phyloP scores from a whole-genome alignment of 164 flowering plant species.

The Berberis vulgaris region DNA sequence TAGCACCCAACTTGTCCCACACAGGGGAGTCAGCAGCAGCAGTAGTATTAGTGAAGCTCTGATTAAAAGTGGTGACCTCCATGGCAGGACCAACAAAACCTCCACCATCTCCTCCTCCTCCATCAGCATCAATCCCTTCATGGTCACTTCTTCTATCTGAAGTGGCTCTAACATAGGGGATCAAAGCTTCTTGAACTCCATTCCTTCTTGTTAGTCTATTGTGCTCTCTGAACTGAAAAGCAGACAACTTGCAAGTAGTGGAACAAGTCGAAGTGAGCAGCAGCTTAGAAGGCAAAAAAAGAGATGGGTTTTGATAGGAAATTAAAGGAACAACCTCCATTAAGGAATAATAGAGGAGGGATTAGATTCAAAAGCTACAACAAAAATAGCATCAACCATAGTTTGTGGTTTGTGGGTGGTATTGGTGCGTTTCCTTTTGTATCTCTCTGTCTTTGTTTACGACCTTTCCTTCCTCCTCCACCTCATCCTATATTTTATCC shows the following conservation, averaged over 20 bases:
- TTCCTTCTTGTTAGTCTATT: background rate
- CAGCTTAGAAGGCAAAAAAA: no score
- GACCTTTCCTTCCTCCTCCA: no score
- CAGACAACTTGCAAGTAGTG: background rate
- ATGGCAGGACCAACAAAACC: conserved; percentile 42
- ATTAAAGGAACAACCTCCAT: no score
- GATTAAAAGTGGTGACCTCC: conserved; percentile 69
- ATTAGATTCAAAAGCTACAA: no score
- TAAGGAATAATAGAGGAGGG: no score
- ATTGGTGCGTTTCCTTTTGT: no score
- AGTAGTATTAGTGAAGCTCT: conserved; percentile 22
- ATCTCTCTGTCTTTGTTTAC: no score
- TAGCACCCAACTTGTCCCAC: conserved; percentile 92
- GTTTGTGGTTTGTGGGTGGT: no score
- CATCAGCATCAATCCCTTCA: conserved; percentile 22
- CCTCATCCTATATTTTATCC: no score
- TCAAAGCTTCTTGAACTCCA: background rate
- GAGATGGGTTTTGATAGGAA: no score
- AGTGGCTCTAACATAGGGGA: conserved; percentile 19
- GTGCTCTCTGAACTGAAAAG: background rate
- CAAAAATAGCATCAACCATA: no score
- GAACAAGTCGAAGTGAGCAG: no score
- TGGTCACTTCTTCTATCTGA: conserved; percentile 33
- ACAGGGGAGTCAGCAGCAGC: conserved; percentile 64
- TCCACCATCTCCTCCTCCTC: conserved; percentile 15